Base-by-base conservation (phyloP, 139 green algal genomes). In the Chlamydomonas sphaeroides region DNA sequence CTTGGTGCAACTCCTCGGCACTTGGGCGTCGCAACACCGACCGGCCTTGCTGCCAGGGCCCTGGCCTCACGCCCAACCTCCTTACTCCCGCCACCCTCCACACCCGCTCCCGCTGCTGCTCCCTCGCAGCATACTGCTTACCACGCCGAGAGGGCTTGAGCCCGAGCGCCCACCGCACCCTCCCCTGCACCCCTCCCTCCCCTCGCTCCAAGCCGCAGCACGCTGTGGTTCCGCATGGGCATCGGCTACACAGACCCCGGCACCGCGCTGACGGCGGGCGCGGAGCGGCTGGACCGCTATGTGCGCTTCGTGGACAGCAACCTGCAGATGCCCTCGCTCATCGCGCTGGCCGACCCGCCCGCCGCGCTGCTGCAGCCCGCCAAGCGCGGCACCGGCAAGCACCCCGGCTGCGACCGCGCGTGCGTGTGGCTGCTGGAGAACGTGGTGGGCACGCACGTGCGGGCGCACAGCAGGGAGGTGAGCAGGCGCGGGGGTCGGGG, bases 361-460 rank as follows among this genome's bases (percentile, higher is more conserved):
- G 39, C 41, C 28, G 63, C 56, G 74, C 74, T 80, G 74, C 74
- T 80, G 7, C 42, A 51, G 25, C 59, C 28, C 5, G 28, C 41
- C 17, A n/a, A n/a, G n/a, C 33, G 35, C 3, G 74, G 35, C 39
- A 71, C 33, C 11, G 33, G 30, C 11, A 30, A 41, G 8, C 20
- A 41, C 30, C 59, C 63, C 33, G 32, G 51, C 59, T 80, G 74
- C 57, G 74, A 80, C 30, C 30, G 32, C 21, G 48, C 74, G 30
- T 80, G 74, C 33, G 74, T 80, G 39, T 80, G 74, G 74, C 74
- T 80, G 59, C 41, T 80, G 6, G 74, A 80, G 39, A 71, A 80
- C 32, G 74, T 80, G 59, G 74, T 70, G 59, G 61, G 59, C 30
- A 38, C 63, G n/a, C 74, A 80, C 59, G 74, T 80, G 59, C 74